Base-by-base conservation (phyloP, 2,329 filamentous ascomycete genomes). In the Claviceps paspali region DNA sequence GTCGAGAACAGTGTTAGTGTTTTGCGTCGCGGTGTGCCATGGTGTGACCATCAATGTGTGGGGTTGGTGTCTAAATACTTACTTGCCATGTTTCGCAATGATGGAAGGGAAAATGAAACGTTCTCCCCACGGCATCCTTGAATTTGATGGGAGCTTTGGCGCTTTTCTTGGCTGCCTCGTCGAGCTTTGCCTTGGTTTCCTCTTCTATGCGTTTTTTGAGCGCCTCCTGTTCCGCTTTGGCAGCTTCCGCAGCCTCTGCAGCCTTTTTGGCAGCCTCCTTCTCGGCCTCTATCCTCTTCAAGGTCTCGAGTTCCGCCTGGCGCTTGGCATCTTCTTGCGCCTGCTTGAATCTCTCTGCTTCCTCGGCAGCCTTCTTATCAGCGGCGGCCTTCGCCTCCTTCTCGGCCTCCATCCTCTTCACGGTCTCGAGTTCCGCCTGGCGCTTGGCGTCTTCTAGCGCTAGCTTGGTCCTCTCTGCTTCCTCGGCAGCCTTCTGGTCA, bases 101-200 rank as follows among this genome's bases (percentile, higher is more conserved):
- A 44, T 87, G 75, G 60, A 79, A 94, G 2, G 87, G 87, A 52
- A 95, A 94, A 59, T 76, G 91, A 56, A 92, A 95, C 57, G 92
- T 94, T 46, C 87, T 73, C 23, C 84, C 83, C 12, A 95, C 76
- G 1, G 86, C 86, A 54, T 95, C 87, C 59, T 92, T 92, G 63
- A 93, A 93, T 47, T 79, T 79, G 55, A 94, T 83, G 2, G 82
- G 83, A 30, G 76, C 67, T 55, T 84, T 82, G 29, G 78, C 71
- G 42, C 69, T 69, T 43, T 66, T 64, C 49, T 66, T 65, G 14
- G 61, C 59, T 36, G 67, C 65, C 27, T 65, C 63, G 27, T 67
- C 48, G 15, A 66, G 46, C 44, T 60, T 64, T 33, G 66, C 64
- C 44, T 64, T 68, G n/a, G 68, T 62, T 5, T 67, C 66, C 35